Evolutionary conservation across 192 early-diverging fungal species (phyloP), one percentile per base, ranked within the genome.

Genomic region (Coemansia sp.): DNA sequence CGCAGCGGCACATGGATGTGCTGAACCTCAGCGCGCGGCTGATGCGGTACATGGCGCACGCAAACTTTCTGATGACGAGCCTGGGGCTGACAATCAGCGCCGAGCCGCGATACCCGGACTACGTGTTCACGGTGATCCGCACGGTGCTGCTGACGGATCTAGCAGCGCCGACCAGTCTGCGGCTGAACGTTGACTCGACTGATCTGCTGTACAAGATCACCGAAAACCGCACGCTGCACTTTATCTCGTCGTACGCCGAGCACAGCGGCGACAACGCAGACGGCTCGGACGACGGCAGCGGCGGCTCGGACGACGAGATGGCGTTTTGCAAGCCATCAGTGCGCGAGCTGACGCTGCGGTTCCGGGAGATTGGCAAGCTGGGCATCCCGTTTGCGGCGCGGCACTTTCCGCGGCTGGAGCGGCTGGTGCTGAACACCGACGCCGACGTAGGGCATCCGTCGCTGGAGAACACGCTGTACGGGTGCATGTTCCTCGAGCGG

Each of bases 21-120:
- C 65, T 78, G 54, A 55, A 63, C 17, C 68, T 78, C 18, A 78
- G 63, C 58, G 66, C 74, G 41, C 64, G 61, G 42, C 68, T 78
- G 39, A 78, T 78, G 74, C 74, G 64, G 45, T 78, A 71, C 58
- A 78, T 78, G 74, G 74, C 74, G 38, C 74, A 78, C 37, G 74
- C 74, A n/a, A 71, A 78, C 55, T 78, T 78, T 23, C 55, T 78
- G 57, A 58, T 78, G 53, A 71, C 57, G n/a, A 71, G 60, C 34
- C 42, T 78, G 30, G 53, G 61, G 24, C 48, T 78, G 39, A 78
- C 74, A 1, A 71, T 78, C 45, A 60, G 47, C 61, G 67, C 38
- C 53, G 74, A 71, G 68, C 55, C 63, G 43, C 59, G 48, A 21
- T 78, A 78, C 50, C 61, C 74, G 12, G 64, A 71, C 61, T 78